These are phyloP conservation scores for Mycena capillaripes DNA, from an alignment of 768 basidiomycete species.

Conservation along the genomic window DNA sequence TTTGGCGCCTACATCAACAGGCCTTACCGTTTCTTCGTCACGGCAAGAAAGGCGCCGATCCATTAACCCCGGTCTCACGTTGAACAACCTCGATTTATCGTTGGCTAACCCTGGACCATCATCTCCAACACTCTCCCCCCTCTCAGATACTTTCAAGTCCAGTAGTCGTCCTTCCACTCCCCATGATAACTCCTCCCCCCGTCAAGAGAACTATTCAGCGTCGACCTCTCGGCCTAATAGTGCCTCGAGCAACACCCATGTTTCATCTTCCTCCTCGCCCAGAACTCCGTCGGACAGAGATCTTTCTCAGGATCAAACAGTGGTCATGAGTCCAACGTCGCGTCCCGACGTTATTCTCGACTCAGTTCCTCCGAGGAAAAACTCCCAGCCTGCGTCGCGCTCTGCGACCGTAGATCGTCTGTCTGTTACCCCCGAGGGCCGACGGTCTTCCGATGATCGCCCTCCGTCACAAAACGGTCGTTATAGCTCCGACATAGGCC, in stretches of 20 bases:
- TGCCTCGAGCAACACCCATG: constrained; percentile 38
- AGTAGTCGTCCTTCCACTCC: constrained; percentile 45
- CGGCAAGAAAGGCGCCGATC: constrained; percentile 61
- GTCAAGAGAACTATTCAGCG: constrained; percentile 47
- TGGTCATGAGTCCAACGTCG: constrained; percentile 55
- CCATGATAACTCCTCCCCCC: constrained; percentile 49
- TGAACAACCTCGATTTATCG: constrained; percentile 49
- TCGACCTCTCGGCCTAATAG: constrained; percentile 42
- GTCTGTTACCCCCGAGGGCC: constrained; percentile 36
- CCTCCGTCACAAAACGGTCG: constrained; percentile 33
- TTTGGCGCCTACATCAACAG: constrained; percentile 37
- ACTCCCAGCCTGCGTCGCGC: constrained; percentile 32
- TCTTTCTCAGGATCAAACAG: constrained; percentile 56
- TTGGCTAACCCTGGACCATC: constrained; percentile 38
- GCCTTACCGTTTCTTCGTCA: constrained; percentile 53
- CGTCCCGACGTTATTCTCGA: constrained; percentile 45
- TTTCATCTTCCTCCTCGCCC: constrained; percentile 54
- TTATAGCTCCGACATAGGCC: constrained; percentile 40
- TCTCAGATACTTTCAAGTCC: constrained; percentile 45
- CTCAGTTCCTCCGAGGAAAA: constrained; percentile 41
- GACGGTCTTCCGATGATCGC: constrained; percentile 48
- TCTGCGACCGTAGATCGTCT: constrained; percentile 22
- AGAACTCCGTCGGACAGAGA: constrained; percentile 48
- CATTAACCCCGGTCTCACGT: constrained; percentile 60
- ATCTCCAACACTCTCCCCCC: constrained; percentile 48